phyloP scores from a whole-genome alignment of 1,284 basidiomycete species.

The Ganoderma lingzhi region DNA sequence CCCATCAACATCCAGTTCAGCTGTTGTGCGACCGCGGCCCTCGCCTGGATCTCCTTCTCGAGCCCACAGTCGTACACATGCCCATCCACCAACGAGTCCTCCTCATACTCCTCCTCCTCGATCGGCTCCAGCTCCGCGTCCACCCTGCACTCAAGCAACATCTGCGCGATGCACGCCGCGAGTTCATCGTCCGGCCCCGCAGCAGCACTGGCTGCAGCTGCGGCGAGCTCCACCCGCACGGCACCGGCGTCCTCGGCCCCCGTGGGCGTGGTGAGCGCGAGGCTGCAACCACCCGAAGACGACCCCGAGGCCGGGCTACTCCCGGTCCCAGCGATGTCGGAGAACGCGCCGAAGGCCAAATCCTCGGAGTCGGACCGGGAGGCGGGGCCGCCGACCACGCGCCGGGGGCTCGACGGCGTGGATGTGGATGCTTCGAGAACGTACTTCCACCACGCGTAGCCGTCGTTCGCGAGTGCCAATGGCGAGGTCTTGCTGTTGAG shows the following conservation, averaged over 20 bases:
- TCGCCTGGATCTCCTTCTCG: slow-evolving; percentile 4
- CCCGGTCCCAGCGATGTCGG: neutral
- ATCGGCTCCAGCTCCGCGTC: neutral
- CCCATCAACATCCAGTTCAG: slow-evolving; percentile 9
- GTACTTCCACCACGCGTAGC: slow-evolving; percentile 7
- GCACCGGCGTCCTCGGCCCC: neutral
- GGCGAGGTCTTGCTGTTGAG: neutral
- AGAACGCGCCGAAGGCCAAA: neutral
- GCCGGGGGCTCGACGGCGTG: neutral
- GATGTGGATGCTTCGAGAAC: neutral
- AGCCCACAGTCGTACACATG: slow-evolving; percentile 1
- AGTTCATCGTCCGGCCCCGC: neutral
- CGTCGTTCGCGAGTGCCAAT: neutral
- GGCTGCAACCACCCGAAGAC: slow-evolving; percentile 2
- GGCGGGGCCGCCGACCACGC: neutral
- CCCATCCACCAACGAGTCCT: slow-evolving; percentile 3
- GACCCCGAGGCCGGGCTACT: neutral
- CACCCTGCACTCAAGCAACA: neutral
- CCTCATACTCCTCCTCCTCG: neutral
- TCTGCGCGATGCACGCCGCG: slow-evolving; percentile 3
- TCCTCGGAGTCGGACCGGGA: neutral
- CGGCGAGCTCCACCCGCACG: neutral
- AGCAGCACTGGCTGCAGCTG: neutral
- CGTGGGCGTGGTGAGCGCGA: neutral
- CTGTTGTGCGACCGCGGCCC: slow-evolving; percentile 1